A percentile compares a stretch with the other conserved stretches of the same genome.
These are phyloP conservation scores for Athelia psychrophila DNA, from an alignment of 1,284 basidiomycete species.

Conservation along the genomic window DNA sequence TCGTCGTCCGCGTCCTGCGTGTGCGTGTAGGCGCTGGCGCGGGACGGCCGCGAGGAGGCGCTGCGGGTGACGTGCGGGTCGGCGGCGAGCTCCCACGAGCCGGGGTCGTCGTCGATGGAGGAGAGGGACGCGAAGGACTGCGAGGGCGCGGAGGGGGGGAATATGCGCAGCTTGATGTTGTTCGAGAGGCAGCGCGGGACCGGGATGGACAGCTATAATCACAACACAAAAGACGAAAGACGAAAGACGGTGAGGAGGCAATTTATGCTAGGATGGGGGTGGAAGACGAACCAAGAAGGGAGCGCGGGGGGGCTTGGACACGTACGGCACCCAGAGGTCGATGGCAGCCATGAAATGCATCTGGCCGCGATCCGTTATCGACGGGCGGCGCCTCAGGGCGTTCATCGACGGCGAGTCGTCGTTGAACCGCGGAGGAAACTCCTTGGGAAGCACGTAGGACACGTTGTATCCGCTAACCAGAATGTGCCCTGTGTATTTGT, in stretches of 20 bases:
- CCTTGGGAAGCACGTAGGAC: constrained; percentile 72
- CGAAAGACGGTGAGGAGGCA: background rate
- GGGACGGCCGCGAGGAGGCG: constrained; percentile 41
- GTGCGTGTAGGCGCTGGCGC: constrained; percentile 47
- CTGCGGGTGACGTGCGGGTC: constrained; percentile 71
- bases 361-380: constrained; percentile 53
- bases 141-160: constrained; percentile 53
- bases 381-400: constrained; percentile 39
- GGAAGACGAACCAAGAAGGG: constrained; percentile 60
- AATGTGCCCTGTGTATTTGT: constrained; percentile 69
- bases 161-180: constrained; percentile 67
- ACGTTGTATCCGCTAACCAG: constrained; percentile 74
- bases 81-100: constrained; percentile 71
- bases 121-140: constrained; percentile 71
- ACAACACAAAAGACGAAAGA: constrained; percentile 6
- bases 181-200: constrained; percentile 76
- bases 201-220: constrained; percentile 71
- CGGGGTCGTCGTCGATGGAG: constrained; percentile 64
- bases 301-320: constrained; percentile 60
- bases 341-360: constrained; percentile 77
- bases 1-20: constrained; percentile 78
- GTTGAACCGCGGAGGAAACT: constrained; percentile 51
- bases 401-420: constrained; percentile 34
- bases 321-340: constrained; percentile 69
- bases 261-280: background rate